These are phyloP conservation scores for Penicillium goetzii DNA, from an alignment of 495 filamentous ascomycete species.

Conservation along the genomic window DNA sequence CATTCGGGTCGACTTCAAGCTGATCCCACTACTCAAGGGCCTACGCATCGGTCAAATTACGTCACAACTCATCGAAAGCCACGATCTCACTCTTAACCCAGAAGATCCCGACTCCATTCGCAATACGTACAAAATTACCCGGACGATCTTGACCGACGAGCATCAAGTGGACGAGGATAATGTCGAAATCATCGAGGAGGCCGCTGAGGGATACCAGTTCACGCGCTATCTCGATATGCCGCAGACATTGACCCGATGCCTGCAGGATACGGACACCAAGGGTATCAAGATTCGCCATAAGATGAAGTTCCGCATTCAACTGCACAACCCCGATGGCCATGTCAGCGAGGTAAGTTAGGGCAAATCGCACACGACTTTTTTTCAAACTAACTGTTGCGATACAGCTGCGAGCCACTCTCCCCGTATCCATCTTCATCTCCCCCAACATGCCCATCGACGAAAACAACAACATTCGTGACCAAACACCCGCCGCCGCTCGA, in stretches of 20 bases:
- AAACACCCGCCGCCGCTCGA: conserved; percentile 47
- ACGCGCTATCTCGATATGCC: conserved; percentile 71
- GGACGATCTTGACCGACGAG: conserved; percentile 65
- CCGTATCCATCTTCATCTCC: conserved; percentile 90
- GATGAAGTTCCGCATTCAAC: conserved; percentile 79
- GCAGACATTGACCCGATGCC: conserved; percentile 72
- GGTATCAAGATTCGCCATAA: conserved; percentile 89
- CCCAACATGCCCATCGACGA: conserved; percentile 85
- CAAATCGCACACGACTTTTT: neutral
- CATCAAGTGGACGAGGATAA: conserved; percentile 62
- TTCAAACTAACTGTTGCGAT: neutral
- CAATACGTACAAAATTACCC: conserved; percentile 62
- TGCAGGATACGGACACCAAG: conserved; percentile 82
- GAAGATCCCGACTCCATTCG: conserved; percentile 54
- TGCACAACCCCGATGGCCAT: conserved; percentile 93
- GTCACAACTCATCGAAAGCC: conserved; percentile 74
- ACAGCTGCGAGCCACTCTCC: conserved; percentile 80
- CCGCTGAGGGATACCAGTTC: conserved; percentile 79
- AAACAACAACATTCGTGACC: conserved; percentile 68
- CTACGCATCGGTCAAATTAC: conserved; percentile 76
- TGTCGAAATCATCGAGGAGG: conserved; percentile 70
- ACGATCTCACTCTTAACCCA: conserved; percentile 63
- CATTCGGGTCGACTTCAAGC: conserved; percentile 76
- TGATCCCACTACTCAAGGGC: conserved; percentile 85
- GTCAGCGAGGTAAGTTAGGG: conserved; percentile 70